phyloP scores from a whole-genome alignment of 495 filamentous ascomycete genomes.

The Elaphomyces granulatus region DNA sequence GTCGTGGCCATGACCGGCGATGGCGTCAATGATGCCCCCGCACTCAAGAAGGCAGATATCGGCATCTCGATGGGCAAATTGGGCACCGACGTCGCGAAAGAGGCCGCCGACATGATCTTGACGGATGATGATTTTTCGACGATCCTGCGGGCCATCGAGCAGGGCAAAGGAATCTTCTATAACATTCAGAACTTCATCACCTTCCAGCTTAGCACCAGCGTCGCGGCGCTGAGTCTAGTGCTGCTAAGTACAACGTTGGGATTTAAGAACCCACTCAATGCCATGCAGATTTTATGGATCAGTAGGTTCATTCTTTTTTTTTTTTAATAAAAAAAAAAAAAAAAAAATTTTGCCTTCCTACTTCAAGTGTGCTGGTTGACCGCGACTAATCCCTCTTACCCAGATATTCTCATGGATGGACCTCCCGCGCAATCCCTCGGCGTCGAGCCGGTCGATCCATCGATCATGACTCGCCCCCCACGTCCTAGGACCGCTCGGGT shows the following conservation, averaged over 20 bases:
- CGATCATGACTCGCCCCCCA: conserved; percentile 85
- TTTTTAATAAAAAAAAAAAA: too few relatives aligned
- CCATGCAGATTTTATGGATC: conserved; percentile 99
- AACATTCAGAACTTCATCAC: conserved; percentile 99
- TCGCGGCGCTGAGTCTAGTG: conserved; percentile 82
- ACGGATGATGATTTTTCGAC: conserved; percentile 98
- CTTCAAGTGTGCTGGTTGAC: too few relatives aligned
- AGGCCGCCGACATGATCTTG: conserved; percentile 98
- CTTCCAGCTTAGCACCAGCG: conserved; percentile 94
- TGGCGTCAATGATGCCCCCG: conserved; percentile 94
- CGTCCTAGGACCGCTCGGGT: conserved; percentile 73
- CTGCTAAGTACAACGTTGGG: conserved; percentile 83
- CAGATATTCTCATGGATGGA: conserved; percentile 99
- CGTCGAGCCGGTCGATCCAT: conserved; percentile 87
- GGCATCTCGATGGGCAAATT: conserved; percentile 93
- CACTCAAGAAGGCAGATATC: conserved; percentile 94
- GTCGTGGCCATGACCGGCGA: conserved; percentile 99
- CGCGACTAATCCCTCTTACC: too few relatives aligned
- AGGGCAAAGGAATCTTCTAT: conserved; percentile 98
- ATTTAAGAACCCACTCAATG: conserved; percentile 86
- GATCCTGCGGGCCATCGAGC: conserved; percentile 89
- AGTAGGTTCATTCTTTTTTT: conserved; percentile 40
- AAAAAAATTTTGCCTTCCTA: too few relatives aligned
- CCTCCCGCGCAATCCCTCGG: conserved; percentile 94
- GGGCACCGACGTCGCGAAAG: conserved; percentile 95